These are phyloP conservation scores for Fusarium sp. DNA, from an alignment of 2,329 filamentous ascomycete genomes.

Conservation along the genomic window DNA sequence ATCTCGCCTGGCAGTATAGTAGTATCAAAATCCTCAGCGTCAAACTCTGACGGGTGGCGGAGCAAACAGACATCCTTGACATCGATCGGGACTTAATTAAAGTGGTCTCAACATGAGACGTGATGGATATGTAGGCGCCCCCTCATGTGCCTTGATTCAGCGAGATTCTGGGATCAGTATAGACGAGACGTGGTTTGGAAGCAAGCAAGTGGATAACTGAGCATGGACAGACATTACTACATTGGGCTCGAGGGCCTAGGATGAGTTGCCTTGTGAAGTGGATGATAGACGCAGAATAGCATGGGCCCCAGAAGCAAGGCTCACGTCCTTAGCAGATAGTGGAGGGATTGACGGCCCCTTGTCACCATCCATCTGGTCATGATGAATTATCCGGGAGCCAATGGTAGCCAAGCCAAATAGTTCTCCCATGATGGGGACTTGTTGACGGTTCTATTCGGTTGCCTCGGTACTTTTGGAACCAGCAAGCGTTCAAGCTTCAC, in stretches of 20 bases:
- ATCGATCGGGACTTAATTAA: slow-evolving; percentile 39
- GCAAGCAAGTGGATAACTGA: slow-evolving; percentile 19
- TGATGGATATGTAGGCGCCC: slow-evolving; percentile 31
- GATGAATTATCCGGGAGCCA: slow-evolving; percentile 18
- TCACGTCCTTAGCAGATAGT: slow-evolving; percentile 23
- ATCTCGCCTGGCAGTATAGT: slow-evolving; percentile 7
- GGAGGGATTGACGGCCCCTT: slow-evolving; percentile 24
- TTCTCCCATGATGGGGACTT: not conserved
- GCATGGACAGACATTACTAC: slow-evolving; percentile 23
- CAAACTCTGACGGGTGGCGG: slow-evolving; percentile 22
- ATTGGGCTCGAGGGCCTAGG: slow-evolving; percentile 23
- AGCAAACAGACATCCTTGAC: slow-evolving; percentile 30
- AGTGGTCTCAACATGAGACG: slow-evolving; percentile 43
- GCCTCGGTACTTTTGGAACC: not conserved
- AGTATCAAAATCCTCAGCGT: slow-evolving; percentile 13
- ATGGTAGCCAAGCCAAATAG: slow-evolving; percentile 18
- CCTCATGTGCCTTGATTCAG: slow-evolving; percentile 15
- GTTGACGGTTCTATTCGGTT: slow-evolving; percentile 9
- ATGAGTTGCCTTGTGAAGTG: slow-evolving; percentile 2
- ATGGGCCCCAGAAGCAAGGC: slow-evolving; percentile 14
- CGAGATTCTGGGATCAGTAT: slow-evolving; percentile 15
- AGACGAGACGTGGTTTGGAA: slow-evolving; percentile 27
- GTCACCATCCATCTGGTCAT: slow-evolving; percentile 10
- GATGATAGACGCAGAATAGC: slow-evolving; percentile 14
- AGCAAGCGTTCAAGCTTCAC: not conserved